Conservation (phyloP, 352 stramenopile genomes). For the Phytophthora podocarpi region DNA sequence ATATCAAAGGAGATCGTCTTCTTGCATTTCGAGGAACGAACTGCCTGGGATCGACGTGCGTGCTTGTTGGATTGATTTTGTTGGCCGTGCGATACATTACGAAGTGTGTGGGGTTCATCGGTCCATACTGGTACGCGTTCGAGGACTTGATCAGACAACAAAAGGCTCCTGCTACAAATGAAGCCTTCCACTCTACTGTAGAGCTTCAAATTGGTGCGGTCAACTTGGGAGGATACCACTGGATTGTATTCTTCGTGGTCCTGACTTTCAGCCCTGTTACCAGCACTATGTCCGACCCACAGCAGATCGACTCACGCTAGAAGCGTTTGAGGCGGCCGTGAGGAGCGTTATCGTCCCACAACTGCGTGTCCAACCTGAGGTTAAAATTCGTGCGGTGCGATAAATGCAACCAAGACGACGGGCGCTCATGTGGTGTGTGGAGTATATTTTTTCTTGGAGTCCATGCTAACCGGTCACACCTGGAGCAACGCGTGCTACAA, state of each 20-base stretch:
- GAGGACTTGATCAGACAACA: not conserved
- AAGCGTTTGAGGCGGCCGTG: not conserved
- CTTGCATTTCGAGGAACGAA: not conserved
- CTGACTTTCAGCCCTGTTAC: not conserved
- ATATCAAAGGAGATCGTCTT: conserved; percentile 3
- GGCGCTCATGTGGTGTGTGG: conserved; percentile 16
- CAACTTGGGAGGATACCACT: conserved; percentile 2
- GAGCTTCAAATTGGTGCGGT: not conserved
- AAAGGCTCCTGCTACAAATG: not conserved
- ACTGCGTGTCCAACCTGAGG: not conserved
- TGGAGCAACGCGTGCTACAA: conserved; percentile 9
- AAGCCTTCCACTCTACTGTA: not conserved
- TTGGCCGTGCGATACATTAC: not conserved
- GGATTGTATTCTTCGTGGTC: conserved; percentile 11
- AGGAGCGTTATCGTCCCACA: not conserved
- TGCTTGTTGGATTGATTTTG: not conserved
- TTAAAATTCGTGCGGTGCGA: not conserved
- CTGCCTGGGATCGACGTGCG: conserved; percentile 4
- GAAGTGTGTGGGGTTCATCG: not conserved
- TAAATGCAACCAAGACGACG: conserved; percentile 2
- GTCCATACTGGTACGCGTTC: conserved; percentile 3
- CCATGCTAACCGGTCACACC: conserved; percentile 8
- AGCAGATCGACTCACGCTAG: not conserved
- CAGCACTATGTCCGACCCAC: conserved; percentile 7
- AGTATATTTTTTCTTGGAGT: conserved; percentile 16